Conservation (phyloP, 371 early-diverging fungal genomes). For the Blakeslea trispora region DNA sequence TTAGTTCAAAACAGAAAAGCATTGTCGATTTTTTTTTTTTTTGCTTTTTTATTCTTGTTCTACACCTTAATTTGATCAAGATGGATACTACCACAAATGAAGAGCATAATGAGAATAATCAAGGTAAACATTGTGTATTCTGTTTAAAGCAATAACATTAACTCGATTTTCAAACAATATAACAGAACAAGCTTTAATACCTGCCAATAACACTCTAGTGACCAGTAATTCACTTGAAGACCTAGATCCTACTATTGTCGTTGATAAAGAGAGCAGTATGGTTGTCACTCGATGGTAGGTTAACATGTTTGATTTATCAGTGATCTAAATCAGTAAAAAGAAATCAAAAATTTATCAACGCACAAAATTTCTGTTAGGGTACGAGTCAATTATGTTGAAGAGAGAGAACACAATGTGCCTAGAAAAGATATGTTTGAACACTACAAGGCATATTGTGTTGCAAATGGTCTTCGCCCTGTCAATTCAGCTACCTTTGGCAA, state of each 20-base stretch:
- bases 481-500: constrained; percentile 75
- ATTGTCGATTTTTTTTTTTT: not conserved
- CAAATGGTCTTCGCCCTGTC: constrained; percentile 50
- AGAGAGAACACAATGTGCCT: constrained; percentile 59
- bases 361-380: constrained; percentile 54
- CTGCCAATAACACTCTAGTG: not conserved
- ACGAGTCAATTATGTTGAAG: constrained; percentile 53
- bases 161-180: too few relatives aligned
- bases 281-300: constrained; percentile 30
- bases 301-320: constrained; percentile 2
- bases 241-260: constrained; percentile 18
- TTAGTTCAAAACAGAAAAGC: not conserved
- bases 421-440: constrained; percentile 64
- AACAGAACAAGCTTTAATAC: not conserved
- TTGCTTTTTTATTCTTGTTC: not conserved
- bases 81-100: too few relatives aligned
- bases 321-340: not conserved
- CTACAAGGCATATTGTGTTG: constrained; percentile 51
- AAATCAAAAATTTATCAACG: constrained; percentile 9
- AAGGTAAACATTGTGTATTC: too few relatives aligned
- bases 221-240: constrained; percentile 5
- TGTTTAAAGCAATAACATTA: too few relatives aligned
- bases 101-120: too few relatives aligned
- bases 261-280: constrained; percentile 31
- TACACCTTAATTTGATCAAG: too few relatives aligned